A percentile compares a stretch with the other conserved stretches of the same genome.
phyloP scores from a whole-genome alignment of 352 stramenopile genomes.

The Phytopythium litorale region DNA sequence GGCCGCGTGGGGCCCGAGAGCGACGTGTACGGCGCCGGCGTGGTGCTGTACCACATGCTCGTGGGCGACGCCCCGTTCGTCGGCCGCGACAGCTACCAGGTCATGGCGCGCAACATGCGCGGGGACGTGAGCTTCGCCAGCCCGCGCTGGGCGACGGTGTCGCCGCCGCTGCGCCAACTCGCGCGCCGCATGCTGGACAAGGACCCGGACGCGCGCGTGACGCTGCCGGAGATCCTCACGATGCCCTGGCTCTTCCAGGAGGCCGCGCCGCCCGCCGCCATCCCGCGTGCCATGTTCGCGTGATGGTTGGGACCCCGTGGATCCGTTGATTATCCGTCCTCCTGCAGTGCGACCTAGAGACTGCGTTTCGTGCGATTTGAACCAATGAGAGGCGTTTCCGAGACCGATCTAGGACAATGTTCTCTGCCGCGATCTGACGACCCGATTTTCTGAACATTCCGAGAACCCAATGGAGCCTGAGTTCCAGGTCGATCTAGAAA shows the following conservation, averaged over 20 bases:
- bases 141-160: slow-evolving; percentile 34
- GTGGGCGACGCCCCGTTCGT: slow-evolving; percentile 43
- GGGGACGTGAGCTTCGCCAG: slow-evolving; percentile 40
- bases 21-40: slow-evolving; percentile 58
- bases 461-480: background rate
- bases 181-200: slow-evolving; percentile 50
- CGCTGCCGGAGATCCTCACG: slow-evolving; percentile 47
- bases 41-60: slow-evolving; percentile 67
- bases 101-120: slow-evolving; percentile 66
- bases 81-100: slow-evolving; percentile 35
- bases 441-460: background rate
- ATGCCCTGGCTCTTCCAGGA: slow-evolving; percentile 48
- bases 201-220: slow-evolving; percentile 39
- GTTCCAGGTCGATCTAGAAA: no score
- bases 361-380: background rate
- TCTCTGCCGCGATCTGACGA: background rate
- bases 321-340: background rate
- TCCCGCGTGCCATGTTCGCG: slow-evolving; percentile 3
- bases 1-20: slow-evolving; percentile 38
- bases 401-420: background rate
- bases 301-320: background rate
- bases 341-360: background rate
- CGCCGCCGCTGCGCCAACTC: slow-evolving; percentile 26
- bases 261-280: slow-evolving; percentile 5
- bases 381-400: background rate